phyloP scores from a whole-genome alignment of 116 monocot species.

The Zostera marina region DNA sequence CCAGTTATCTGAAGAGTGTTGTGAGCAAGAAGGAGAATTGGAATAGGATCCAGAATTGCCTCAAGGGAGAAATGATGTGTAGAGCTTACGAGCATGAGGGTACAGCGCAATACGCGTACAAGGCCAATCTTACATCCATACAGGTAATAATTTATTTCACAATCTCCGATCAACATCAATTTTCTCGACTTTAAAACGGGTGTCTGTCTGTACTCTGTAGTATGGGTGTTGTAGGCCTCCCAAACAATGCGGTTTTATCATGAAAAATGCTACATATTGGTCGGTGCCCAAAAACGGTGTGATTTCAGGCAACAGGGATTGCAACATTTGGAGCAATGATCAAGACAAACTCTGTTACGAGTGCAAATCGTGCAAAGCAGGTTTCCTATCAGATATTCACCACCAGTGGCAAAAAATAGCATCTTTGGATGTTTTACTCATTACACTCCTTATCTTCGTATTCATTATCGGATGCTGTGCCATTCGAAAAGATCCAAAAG shows the following conservation, averaged over 20 bases:
- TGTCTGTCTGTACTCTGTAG: conserved; percentile 6
- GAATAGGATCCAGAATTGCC: conserved; percentile 17
- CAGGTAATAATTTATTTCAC: conserved; percentile 4
- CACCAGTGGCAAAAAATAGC: conserved; percentile 22
- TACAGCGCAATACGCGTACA: conserved; percentile 1
- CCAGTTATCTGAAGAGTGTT: conserved; percentile 12
- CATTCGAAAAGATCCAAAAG: conserved; percentile 13
- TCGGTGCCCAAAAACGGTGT: not conserved
- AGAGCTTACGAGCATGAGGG: not conserved
- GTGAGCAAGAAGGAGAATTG: conserved; percentile 9
- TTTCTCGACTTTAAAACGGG: not conserved
- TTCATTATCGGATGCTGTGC: conserved; percentile 38
- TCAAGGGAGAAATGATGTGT: conserved; percentile 14
- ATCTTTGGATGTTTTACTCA: conserved; percentile 9
- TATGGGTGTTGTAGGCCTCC: conserved; percentile 32
- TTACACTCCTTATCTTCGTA: conserved; percentile 26
- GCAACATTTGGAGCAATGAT: conserved; percentile 19
- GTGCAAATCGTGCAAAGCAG: conserved; percentile 38
- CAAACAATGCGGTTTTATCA: conserved; percentile 1
- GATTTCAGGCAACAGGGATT: conserved; percentile 4
- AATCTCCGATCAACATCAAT: not conserved
- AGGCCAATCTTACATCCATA: conserved; percentile 1
- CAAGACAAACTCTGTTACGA: conserved; percentile 14
- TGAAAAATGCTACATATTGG: conserved; percentile 13
- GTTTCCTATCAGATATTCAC: conserved; percentile 17